Conservation (phyloP, 257 asterid species). For the Nicotiana obtusifolia region DNA sequence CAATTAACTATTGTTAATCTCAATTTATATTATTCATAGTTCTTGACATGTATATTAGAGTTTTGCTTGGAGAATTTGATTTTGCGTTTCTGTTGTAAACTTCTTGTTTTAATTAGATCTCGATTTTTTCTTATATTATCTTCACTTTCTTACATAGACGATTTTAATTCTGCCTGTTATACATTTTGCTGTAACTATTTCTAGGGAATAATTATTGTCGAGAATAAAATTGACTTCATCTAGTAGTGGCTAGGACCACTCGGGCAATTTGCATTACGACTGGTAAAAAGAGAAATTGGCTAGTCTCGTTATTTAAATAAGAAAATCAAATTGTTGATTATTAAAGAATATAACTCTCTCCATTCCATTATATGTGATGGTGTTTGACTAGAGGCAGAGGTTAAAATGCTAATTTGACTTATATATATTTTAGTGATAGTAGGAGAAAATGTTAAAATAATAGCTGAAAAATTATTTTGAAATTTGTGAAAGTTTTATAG, state of each 20-base stretch:
- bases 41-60: neutral
- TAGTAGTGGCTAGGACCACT: neutral
- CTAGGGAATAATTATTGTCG: neutral
- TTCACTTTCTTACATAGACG: too few relatives aligned
- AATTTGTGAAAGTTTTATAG: too few relatives aligned
- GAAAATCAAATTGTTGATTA: too few relatives aligned
- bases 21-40: neutral
- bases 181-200: neutral
- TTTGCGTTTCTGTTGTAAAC: neutral
- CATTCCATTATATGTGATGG: too few relatives aligned
- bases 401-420: too few relatives aligned
- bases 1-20: neutral
- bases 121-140: too few relatives aligned
- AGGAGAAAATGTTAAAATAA: too few relatives aligned
- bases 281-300: neutral
- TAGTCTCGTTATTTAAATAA: neutral
- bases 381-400: too few relatives aligned
- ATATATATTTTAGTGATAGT: too few relatives aligned
- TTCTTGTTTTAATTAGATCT: neutral
- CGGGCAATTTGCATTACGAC: too few relatives aligned
- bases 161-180: neutral
- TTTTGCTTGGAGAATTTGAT: neutral
- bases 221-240: neutral
- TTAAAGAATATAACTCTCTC: too few relatives aligned
- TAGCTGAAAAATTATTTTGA: too few relatives aligned